These are phyloP conservation scores for Backusella westeae DNA, from an alignment of 192 early-diverging fungal genomes.

Conservation along the genomic window DNA sequence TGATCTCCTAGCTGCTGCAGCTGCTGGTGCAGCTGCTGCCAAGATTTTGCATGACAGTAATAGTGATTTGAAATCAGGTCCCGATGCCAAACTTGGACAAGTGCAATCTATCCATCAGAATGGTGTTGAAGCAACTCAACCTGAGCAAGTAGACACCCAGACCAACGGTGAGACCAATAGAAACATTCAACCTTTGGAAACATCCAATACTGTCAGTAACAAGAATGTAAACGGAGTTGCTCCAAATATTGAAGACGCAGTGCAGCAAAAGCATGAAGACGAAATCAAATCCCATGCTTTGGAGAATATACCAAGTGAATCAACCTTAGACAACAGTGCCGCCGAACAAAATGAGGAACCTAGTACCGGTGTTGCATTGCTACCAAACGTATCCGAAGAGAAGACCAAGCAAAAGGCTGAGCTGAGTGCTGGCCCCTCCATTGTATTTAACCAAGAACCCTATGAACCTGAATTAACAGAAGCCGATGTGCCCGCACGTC, in stretches of 20 bases:
- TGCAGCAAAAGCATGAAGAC: neutral
- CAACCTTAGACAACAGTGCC: neutral
- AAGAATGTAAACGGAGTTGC: neutral
- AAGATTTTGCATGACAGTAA: neutral
- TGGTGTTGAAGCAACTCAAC: neutral
- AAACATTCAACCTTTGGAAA: neutral
- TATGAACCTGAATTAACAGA: slow-evolving; percentile 3
- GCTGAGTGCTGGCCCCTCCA: neutral
- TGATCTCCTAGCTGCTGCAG: neutral
- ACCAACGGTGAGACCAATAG: neutral
- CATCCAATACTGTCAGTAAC: neutral
- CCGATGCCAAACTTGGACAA: neutral
- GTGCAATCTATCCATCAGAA: neutral
- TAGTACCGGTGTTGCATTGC: neutral
- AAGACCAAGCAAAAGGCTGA: neutral
- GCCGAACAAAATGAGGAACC: neutral
- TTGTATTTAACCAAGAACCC: slow-evolving; percentile 10
- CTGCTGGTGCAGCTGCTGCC: neutral
- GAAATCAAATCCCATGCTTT: neutral
- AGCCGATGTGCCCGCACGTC: slow-evolving; percentile 9
- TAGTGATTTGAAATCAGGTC: neutral
- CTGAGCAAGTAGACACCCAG: neutral
- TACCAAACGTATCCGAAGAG: neutral
- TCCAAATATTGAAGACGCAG: neutral
- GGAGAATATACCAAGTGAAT: neutral